These are phyloP conservation scores for barley (Hordeum vulgare) DNA, from an alignment of 176 grass and related monocot species.

Conservation along the genomic window DNA sequence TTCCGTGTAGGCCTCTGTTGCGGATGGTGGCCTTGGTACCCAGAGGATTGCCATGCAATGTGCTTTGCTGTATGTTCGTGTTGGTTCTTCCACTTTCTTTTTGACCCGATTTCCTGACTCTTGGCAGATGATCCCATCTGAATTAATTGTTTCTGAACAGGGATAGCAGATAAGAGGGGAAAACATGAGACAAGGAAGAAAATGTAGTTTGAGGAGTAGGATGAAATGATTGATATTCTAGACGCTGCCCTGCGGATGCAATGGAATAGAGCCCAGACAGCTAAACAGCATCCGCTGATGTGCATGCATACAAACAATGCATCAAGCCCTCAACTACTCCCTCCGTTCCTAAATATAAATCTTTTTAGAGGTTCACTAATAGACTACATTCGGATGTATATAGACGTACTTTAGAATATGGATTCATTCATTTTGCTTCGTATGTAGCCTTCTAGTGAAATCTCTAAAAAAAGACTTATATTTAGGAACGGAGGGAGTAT, in stretches of 20 bases:
- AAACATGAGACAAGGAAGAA: neutral
- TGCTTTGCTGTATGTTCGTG: neutral
- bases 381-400: too few relatives aligned
- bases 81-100: neutral
- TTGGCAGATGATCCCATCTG: neutral
- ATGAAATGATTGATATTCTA: neutral
- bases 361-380: too few relatives aligned
- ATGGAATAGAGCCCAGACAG: neutral
- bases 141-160: neutral
- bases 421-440: too few relatives aligned
- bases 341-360: too few relatives aligned
- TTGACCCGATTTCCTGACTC: neutral
- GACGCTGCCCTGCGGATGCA: neutral
- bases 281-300: neutral
- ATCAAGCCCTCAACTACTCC: too few relatives aligned
- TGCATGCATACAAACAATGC: neutral
- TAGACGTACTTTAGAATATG: too few relatives aligned
- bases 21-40: neutral
- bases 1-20: neutral
- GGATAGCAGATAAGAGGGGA: neutral
- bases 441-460: too few relatives aligned
- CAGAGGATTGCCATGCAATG: neutral
- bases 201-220: neutral
- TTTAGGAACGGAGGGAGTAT: too few relatives aligned
- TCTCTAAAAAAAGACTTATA: too few relatives aligned